Evolutionary conservation across 148 eudicot genomes (phyloP), one percentile per base, ranked within the genome.

Genomic region (Fagopyrum homotropicum): DNA sequence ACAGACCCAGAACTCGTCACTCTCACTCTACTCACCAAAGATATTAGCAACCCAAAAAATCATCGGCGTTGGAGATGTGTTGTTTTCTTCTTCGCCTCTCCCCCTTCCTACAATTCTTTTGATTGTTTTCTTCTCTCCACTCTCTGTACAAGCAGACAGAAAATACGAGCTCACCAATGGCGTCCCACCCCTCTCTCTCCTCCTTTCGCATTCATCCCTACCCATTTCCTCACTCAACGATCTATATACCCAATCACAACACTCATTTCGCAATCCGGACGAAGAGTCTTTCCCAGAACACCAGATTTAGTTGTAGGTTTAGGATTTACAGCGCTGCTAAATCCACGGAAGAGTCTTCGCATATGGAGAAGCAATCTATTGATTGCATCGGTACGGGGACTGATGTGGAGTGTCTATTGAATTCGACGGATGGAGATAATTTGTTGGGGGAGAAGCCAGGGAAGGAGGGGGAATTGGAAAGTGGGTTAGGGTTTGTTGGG

Each of bases 381-480:
- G 91, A 88, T 1, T 88, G 91, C 46, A 75, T 88, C 16, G 89
- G 91, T 43, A 88, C 91, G 44, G 91, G 91, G 2, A 55, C 70
- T 4, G 88, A 85, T 45, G 90, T 81, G 2, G 93, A 89, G 64
- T 87, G 90, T 68, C 73, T 85, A 2, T 71, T 76, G 19, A 45
- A 73, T 57, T 52, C 79, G 40, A 17, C 63, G 22, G 79, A 74
- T 12, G 81, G 69, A 16, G 74, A 55, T 5, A 50, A 57, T 12
- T 35, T 51, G 48, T n/a, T 14, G 19, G 40, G 44, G 11, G 22
- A 56, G 76, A 49, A 72, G 17, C 72, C 66, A 68, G 75, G 5
- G 69, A 76, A 77, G 19, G 72, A 45, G 46, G 75, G 64, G 54
- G 78, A 43, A 72, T 22, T 61, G 70, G 50, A 64, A 35, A 69